Conservation (phyloP, 768 basidiomycete species). For the Agrocybe chaxingu region DNA sequence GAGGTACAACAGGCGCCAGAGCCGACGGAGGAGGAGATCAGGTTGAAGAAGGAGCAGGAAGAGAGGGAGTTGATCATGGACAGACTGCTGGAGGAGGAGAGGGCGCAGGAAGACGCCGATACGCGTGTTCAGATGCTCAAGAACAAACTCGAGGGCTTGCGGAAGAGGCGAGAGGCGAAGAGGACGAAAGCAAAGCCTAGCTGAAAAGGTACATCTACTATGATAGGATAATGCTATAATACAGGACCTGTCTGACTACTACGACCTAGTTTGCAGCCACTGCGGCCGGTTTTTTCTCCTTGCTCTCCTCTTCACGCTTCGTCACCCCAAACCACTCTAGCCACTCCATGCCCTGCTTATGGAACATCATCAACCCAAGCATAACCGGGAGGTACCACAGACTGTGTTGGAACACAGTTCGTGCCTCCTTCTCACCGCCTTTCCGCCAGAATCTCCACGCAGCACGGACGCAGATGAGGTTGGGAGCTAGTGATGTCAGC, state of each 20-base stretch:
- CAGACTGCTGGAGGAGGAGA: conserved; percentile 78
- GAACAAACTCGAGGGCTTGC: conserved; percentile 58
- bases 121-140: conserved; percentile 67
- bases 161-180: conserved; percentile 31
- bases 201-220: background rate
- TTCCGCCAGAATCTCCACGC: conserved; percentile 74
- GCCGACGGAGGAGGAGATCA: conserved; percentile 40
- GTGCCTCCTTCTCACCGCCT: conserved; percentile 76
- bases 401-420: conserved; percentile 72
- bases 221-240: conserved; percentile 3
- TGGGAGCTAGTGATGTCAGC: conserved; percentile 71
- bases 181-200: conserved; percentile 3
- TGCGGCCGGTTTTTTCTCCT: no score
- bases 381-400: conserved; percentile 91
- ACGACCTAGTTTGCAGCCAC: no score
- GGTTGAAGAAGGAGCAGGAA: conserved; percentile 57
- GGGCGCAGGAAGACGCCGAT: conserved; percentile 86
- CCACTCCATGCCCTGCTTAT: conserved; percentile 88
- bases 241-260: background rate
- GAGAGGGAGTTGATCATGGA: conserved; percentile 86
- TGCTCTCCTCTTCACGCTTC: conserved; percentile 19
- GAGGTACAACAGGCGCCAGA: conserved; percentile 25
- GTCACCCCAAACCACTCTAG: conserved; percentile 51
- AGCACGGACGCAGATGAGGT: conserved; percentile 61
- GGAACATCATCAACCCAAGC: conserved; percentile 90